Conservation (phyloP, 2,329 filamentous ascomycete genomes). For the Colletotrichum tropicale region DNA sequence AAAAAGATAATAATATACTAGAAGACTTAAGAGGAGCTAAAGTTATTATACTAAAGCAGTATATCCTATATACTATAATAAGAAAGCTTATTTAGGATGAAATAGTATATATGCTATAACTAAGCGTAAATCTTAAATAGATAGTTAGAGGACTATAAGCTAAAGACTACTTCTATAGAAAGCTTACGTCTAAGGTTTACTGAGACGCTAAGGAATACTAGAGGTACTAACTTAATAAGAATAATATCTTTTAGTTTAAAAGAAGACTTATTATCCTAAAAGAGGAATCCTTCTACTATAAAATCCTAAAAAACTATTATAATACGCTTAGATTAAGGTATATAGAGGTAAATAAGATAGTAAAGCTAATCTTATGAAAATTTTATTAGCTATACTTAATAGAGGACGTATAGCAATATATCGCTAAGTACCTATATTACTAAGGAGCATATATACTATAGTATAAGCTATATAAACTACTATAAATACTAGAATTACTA, state of each 20-base stretch:
- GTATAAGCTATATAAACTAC: no score
- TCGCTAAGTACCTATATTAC: no score
- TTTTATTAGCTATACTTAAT: no score
- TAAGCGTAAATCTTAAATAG: not conserved
- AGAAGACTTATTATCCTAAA: not conserved
- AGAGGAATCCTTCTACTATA: fast-evolving
- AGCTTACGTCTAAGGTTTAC: fast-evolving
- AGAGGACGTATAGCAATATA: no score
- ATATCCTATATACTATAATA: not conserved
- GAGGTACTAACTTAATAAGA: not conserved
- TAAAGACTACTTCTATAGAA: not conserved
- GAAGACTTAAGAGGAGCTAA: no score
- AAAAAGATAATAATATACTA: not conserved
- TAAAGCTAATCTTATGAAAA: no score
- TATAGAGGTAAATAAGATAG: no score
- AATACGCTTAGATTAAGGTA: no score
- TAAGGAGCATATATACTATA: no score
- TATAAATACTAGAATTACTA: no score
- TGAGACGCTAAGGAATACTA: no score
- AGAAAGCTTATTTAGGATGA: not conserved
- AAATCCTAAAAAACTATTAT: no score
- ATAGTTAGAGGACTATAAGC: fast-evolving
- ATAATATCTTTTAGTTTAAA: not conserved
- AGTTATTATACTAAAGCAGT: not conserved
- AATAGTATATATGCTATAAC: not conserved